Evolutionary conservation across 1,284 basidiomycete species (phyloP), one percentile per base, ranked within the genome.

Genomic region (Cystobasidiaceae sp.): DNA sequence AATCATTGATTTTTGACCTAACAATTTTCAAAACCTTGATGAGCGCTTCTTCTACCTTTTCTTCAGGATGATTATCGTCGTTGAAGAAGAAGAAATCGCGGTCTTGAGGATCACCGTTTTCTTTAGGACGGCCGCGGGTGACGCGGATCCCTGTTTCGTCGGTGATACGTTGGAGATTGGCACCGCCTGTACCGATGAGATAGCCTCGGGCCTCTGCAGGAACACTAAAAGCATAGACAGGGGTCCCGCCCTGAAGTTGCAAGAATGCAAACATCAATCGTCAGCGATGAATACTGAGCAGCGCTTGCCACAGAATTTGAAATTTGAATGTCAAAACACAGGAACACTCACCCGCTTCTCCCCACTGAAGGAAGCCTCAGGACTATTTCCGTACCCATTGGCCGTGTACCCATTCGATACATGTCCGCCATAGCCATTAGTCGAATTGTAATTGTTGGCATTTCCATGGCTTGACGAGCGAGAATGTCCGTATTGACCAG

Each of bases 61-160:
- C 50, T 2, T 17, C 1, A 4, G 28, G 17, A 1, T 23, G 9
- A 21, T 52, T 52, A n/a, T 34, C 25, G 30, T 52, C 50, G 23
- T 52, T 52, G 13, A 52, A 52, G 27, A 52, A 33, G 2, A 52
- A 34, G 19, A 52, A 52, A 52, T 52, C 50, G 6, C 50, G 27
- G 6, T 52, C 50, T 52, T 6, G 4, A 19, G 50, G 30, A 34
- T 52, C 50, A 34, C 15, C 7, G 23, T 32, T 34, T n/a, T 9
- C 33, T 37, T 52, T 52, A 3, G 50, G 50, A 7, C 30, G 27
- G 21, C 50, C 50, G 23, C 19, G 27, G 30, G 28, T 52, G 11
- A 52, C 30, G 23, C 50, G 27, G 30, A 52, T 32, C n/a, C 50
- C 50, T 3, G 50, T 52, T 34, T 52, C 50, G 21, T 52, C 50